Base-by-base conservation (phyloP, 2,329 filamentous ascomycete species). In the Bipolaris zeicola region DNA sequence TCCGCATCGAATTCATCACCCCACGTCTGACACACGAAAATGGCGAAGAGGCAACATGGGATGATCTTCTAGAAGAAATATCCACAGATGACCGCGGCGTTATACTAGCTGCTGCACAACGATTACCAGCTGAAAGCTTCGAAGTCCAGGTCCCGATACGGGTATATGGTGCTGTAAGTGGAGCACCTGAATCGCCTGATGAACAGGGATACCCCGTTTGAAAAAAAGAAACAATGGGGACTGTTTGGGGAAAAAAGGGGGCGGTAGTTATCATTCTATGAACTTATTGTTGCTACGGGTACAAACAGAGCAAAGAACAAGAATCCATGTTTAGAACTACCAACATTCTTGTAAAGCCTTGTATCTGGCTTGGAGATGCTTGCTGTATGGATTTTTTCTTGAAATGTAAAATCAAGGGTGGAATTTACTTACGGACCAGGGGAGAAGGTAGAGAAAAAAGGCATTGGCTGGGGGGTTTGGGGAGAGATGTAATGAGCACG, bases 1-100 rank as follows among this genome's bases (percentile, higher is more conserved):
- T 99, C 33, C 83, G 91, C 1, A 87, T 99, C 55, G 93, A 98
- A 77, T 99, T 99, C 76, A 92, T 96, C 24, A 94, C 94, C 5
- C 88, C 90, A 5, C 85, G 83, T 16, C 72, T 83, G 64, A 70
- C 50, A 63, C 67, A 70, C 31, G 73, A 70, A 34, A 69, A 74
- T 31, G 69, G 69, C 2, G 64, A 72, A 36, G 72, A 74, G 45
- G 52, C 58, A 1, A 57, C 56, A 1, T 70, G 66, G 48, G 68
- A 75, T 69, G 60, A 77, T 69, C 76, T 96, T n/a, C 77, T 96
- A 38, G 93, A 96, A 72, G 86, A 91, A 67, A 85, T 95, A 10
- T 88, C 88, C 6, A 84, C 85, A 48, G 92, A 96, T 71, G 91
- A 96, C 63, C 83, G 91, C 39, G 91, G 91, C 1, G 85, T 88